Evolutionary conservation across 495 filamentous ascomycete species (phyloP), one percentile per base, ranked within the genome.

Genomic region (Penicillium malachiteum): DNA sequence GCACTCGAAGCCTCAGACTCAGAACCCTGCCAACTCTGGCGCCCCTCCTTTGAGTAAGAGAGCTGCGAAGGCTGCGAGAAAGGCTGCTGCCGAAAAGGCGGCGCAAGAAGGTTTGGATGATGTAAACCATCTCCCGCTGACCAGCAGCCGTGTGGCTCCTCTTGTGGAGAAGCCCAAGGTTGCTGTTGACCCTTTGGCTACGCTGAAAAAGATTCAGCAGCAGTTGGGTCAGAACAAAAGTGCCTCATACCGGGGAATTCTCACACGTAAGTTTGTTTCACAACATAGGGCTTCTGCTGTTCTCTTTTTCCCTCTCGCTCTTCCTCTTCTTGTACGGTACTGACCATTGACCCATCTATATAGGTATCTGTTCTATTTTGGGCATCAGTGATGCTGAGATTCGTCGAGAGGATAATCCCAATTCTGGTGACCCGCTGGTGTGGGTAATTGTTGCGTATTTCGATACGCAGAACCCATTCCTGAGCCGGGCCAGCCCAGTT

Each of bases 401-500:
- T 34, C 54, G 55, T 1, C 40, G 55, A 10, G 44, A 59, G 2
- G 48, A 18, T 14, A 30, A 45, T n/a, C 17, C 37, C 0, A 5
- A 44, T 43, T 13, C 13, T 3, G 7, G 31, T 31, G n/a, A 26
- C 4, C 43, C 48, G 3, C 9, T n/a, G 7, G 40, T n/a, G 0
- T 40, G 45, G 9, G 11, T 54, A 0, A 9, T 63, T 7, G 37
- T 16, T 6, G 71, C 65, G 8, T 57, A 51, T 8, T 73, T 74
- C 48, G 52, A 64, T 6, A 33, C 16, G 2, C 16, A 21, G 3
- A 52, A 73, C 18, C 72, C 71, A 2, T 75, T 68, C 48, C 65
- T 77, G 5, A 41, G 48, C 26, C 66, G 72, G 0, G 74, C 68
- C 0, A 70, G 74, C 9, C 61, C 66, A 3, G 59, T 75, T 32